Percentiles rank a stretch among this genome's conserved stretches.
Conservation (phyloP, 495 filamentous ascomycete species). For the Neurospora africana region DNA sequence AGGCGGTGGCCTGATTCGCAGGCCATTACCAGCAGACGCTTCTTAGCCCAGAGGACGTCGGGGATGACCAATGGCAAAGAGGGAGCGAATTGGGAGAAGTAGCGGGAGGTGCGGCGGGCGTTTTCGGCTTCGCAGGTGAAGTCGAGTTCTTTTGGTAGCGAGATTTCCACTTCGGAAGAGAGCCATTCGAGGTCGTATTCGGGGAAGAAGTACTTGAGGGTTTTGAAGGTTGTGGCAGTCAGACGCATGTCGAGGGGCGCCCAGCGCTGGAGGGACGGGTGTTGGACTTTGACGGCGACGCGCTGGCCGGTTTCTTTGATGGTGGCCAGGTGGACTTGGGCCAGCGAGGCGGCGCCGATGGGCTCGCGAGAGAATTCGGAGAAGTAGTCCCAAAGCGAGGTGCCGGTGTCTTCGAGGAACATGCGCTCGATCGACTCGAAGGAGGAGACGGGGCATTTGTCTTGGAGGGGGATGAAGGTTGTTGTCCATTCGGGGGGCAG, state of each 20-base stretch:
- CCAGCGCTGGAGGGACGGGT: conserved; percentile 87
- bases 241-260: conserved; percentile 77
- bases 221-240: conserved; percentile 81
- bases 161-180: conserved; percentile 82
- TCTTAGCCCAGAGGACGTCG: conserved; percentile 79
- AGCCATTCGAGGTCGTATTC: conserved; percentile 97
- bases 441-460: conserved; percentile 88
- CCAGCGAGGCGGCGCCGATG: conserved; percentile 86
- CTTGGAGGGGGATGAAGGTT: conserved; percentile 93
- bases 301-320: conserved; percentile 73
- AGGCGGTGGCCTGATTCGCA: conserved; percentile 77
- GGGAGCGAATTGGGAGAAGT: conserved; percentile 55
- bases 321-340: conserved; percentile 89
- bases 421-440: conserved; percentile 79
- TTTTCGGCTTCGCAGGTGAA: conserved; percentile 82
- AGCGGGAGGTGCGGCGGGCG: conserved; percentile 62
- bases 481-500: conserved; percentile 90
- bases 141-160: conserved; percentile 83
- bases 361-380: conserved; percentile 67
- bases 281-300: conserved; percentile 98
- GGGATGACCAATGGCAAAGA: conserved; percentile 77
- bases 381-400: conserved; percentile 71
- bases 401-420: conserved; percentile 75
- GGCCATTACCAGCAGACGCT: conserved; percentile 92
- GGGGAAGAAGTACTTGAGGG: conserved; percentile 85